Percentiles rank a stretch among this genome's conserved stretches.
Conservation (phyloP, 306 rosid species). For the Neltuma alba region DNA sequence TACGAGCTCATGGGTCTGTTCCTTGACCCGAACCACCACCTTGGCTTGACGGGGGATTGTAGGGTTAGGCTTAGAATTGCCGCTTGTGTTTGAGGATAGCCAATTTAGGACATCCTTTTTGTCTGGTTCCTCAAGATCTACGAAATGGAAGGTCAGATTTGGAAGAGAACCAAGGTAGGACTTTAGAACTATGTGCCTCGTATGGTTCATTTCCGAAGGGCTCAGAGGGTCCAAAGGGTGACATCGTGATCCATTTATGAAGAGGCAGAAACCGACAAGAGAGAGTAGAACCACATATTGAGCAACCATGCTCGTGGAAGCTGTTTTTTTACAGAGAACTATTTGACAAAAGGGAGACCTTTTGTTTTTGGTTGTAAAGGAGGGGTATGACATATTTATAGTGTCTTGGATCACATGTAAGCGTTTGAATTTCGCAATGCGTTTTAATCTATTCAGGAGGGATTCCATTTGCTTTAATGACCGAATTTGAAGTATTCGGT, state of each 20-base stretch:
- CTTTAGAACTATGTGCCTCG: conserved; percentile 52
- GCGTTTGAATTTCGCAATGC: conserved; percentile 8
- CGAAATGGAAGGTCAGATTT: conserved; percentile 74
- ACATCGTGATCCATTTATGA: conserved; percentile 20
- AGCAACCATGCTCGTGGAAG: conserved; percentile 42
- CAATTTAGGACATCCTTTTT: conserved; percentile 67
- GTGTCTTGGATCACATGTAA: conserved; percentile 8
- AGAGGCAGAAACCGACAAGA: conserved; percentile 41
- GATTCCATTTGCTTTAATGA: conserved; percentile 11
- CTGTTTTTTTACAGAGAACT: neutral
- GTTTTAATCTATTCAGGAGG: conserved; percentile 1
- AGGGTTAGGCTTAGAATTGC: conserved; percentile 12
- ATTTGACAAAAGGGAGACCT: neutral
- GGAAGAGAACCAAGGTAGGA: conserved; percentile 67
- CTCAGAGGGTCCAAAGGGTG: conserved; percentile 89
- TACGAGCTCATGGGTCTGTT: conserved; percentile 64
- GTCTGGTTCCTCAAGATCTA: conserved; percentile 79
- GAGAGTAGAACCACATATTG: conserved; percentile 39
- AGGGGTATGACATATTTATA: conserved; percentile 29
- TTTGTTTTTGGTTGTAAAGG: neutral
- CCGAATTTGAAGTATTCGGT: conserved; percentile 10
- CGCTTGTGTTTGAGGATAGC: conserved; percentile 53
- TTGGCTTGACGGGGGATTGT: conserved; percentile 65
- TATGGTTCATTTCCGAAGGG: conserved; percentile 60
- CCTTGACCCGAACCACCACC: conserved; percentile 65